Conservation (phyloP, 108 stramenopile species). For the Skeletonema grethae region DNA sequence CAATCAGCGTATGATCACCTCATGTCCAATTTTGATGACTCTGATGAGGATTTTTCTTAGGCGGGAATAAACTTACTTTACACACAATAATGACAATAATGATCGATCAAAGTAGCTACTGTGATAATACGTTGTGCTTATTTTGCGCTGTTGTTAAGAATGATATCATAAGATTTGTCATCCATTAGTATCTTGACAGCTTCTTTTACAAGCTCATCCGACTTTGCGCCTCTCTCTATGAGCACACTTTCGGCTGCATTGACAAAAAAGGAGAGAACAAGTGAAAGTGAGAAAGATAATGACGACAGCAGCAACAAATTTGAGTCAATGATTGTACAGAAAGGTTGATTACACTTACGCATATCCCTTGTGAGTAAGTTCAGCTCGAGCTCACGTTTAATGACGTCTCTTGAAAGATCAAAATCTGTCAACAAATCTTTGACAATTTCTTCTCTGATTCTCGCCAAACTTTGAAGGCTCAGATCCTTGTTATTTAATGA, state of each 20-base stretch:
- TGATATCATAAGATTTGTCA: background rate
- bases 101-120: no score
- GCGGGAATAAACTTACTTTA: background rate
- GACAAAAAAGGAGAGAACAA: no score
- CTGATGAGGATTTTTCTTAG: background rate
- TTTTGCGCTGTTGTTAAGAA: background rate
- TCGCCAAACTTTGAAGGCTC: background rate
- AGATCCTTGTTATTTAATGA: background rate
- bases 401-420: background rate
- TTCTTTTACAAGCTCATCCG: background rate
- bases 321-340: no score
- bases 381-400: background rate
- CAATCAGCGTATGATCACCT: conserved; percentile 40
- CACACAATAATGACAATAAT: background rate
- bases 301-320: no score
- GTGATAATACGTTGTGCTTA: background rate
- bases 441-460: background rate
- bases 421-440: background rate
- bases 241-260: background rate
- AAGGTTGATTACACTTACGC: no score
- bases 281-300: no score
- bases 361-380: conserved; percentile 1
- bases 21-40: conserved; percentile 37
- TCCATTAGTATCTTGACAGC: background rate
- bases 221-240: background rate